Conservation (phyloP, 306 rosid genomes). For the Hippophae rhamnoides region DNA sequence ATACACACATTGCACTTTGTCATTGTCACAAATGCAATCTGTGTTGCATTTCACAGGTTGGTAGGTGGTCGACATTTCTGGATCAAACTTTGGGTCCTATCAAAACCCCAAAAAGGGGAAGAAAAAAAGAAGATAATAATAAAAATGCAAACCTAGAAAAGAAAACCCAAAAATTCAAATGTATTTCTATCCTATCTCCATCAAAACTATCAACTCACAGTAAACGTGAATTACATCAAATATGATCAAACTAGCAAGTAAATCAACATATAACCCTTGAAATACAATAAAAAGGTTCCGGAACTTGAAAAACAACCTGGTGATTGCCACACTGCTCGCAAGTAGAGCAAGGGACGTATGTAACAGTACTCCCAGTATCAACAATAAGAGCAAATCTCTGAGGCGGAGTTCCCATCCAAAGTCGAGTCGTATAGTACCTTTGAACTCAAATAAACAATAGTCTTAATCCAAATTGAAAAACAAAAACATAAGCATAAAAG, state of each 20-base stretch:
- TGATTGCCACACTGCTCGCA: constrained; percentile 79
- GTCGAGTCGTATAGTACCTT: constrained; percentile 82
- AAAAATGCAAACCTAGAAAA: neutral
- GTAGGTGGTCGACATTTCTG: constrained; percentile 65
- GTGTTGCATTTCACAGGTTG: constrained; percentile 62
- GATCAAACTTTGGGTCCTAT: constrained; percentile 83
- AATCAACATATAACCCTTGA: neutral
- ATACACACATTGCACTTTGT: constrained; percentile 53
- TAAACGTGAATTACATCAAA: neutral
- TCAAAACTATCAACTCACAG: neutral
- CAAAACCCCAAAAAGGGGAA: constrained; percentile 5
- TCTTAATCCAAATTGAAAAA: neutral
- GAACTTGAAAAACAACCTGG: constrained; percentile 23
- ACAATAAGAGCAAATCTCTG: constrained; percentile 87
- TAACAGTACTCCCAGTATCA: constrained; percentile 93
- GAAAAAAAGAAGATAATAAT: neutral
- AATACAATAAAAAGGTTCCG: neutral
- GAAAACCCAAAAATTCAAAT: neutral
- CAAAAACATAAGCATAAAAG: neutral
- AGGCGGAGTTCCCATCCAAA: constrained; percentile 95
- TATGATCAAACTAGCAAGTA: neutral
- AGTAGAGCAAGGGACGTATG: constrained; percentile 84
- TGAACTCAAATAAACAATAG: constrained; percentile 3
- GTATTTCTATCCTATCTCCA: neutral
- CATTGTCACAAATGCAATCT: constrained; percentile 61